A percentile compares a stretch with the other conserved stretches of the same genome.
Evolutionary conservation across 1,284 basidiomycete species (phyloP).

Genomic region (Paramarasmius palmivorus): DNA sequence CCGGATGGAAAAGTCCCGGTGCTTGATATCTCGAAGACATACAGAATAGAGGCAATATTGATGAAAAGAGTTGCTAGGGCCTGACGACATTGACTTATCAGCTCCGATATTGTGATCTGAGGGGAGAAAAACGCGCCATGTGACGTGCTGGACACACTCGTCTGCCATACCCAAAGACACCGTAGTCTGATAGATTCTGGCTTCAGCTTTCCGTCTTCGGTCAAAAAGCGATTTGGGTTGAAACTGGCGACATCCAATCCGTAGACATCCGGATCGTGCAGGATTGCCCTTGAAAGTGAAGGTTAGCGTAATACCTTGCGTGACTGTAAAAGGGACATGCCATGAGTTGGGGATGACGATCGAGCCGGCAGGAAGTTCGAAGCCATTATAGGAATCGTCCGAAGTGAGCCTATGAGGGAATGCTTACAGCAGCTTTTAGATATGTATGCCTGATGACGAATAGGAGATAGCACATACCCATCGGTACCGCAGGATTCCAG

Average conservation of each 20-base stretch:
- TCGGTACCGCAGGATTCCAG: constrained; percentile 17
- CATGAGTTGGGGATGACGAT: constrained; percentile 16
- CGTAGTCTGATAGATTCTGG: constrained; percentile 6
- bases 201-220: constrained; percentile 8
- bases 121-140: background rate
- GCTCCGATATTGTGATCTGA: background rate
- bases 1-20: background rate
- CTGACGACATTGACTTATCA: background rate
- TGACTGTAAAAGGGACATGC: background rate
- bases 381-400: constrained; percentile 16
- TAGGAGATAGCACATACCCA: constrained; percentile 9
- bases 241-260: constrained; percentile 10
- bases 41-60: constrained; percentile 11
- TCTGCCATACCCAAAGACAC: constrained; percentile 16
- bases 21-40: constrained; percentile 10
- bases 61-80: constrained; percentile 10
- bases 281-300: constrained; percentile 12
- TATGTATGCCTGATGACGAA: background rate
- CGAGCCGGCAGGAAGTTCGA: constrained; percentile 16
- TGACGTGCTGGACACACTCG: constrained; percentile 15
- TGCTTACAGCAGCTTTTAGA: constrained; percentile 2
- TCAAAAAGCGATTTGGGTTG: constrained; percentile 17
- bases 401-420: constrained; percentile 13
- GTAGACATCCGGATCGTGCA: constrained; percentile 12
- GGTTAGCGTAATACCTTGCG: background rate